Percentiles rank a stretch among this genome's conserved stretches.
phyloP scores from a whole-genome alignment of 352 stramenopile genomes.

The Thraustochytrium striatum region DNA sequence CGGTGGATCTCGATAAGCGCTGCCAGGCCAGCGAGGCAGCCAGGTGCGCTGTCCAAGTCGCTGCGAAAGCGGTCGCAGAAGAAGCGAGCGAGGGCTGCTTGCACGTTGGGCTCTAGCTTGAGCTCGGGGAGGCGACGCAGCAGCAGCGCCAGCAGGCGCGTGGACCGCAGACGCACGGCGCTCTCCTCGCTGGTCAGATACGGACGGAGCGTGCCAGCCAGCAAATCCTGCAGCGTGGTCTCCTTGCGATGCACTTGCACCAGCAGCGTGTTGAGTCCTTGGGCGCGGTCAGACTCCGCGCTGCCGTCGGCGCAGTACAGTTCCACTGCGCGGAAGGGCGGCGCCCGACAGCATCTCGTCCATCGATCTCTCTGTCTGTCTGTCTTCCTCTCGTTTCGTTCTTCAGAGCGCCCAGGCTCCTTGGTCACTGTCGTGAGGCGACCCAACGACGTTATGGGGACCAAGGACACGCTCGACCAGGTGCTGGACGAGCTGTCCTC shows the following conservation, averaged over 20 bases:
- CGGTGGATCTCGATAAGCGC: slow-evolving; percentile 29
- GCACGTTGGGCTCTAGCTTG: neutral
- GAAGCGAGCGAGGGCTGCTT: slow-evolving; percentile 14
- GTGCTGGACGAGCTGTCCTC: neutral
- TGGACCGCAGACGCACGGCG: slow-evolving; percentile 16
- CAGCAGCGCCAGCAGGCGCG: slow-evolving; percentile 38
- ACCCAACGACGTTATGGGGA: neutral
- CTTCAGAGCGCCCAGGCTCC: neutral
- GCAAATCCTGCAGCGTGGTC: slow-evolving; percentile 9
- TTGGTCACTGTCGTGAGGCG: neutral
- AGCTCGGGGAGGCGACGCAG: slow-evolving; percentile 38
- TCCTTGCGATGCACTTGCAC: slow-evolving; percentile 20
- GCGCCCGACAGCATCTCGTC: neutral
- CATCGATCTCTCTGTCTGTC: neutral
- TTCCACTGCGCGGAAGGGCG: neutral
- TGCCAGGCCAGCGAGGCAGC: neutral
- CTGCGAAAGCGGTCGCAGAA: slow-evolving; percentile 18
- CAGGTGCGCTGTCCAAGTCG: slow-evolving; percentile 31
- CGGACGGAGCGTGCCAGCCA: slow-evolving; percentile 11
- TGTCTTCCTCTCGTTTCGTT: neutral
- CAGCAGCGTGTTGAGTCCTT: slow-evolving; percentile 33
- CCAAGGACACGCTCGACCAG: neutral
- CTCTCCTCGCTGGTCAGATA: slow-evolving; percentile 44
- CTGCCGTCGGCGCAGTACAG: slow-evolving; percentile 30
- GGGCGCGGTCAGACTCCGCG: slow-evolving; percentile 1